A percentile compares a stretch with the other conserved stretches of the same genome.
phyloP scores from a whole-genome alignment of 306 rosid species.

The Vigna nakashimae region DNA sequence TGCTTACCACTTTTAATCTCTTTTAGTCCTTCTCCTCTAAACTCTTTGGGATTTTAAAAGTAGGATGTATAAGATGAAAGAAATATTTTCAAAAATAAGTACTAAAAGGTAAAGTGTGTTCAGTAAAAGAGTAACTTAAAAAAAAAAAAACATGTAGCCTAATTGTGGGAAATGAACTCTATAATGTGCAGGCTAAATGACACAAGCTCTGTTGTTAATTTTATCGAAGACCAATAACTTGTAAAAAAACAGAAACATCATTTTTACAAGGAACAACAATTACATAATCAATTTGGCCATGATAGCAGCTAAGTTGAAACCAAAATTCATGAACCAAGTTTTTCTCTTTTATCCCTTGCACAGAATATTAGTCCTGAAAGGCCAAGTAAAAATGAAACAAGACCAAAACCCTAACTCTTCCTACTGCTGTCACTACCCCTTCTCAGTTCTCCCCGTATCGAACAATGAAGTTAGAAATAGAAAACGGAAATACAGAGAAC shows the following conservation, averaged over 20 bases:
- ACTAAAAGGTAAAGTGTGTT: no score
- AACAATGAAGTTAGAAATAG: constrained; percentile 26
- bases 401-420: constrained; percentile 51
- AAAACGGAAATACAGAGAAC: constrained; percentile 22
- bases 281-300: not conserved
- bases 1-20: no score
- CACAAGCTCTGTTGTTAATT: constrained; percentile 26
- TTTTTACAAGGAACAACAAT: not conserved
- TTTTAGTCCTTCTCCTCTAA: no score
- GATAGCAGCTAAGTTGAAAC: not conserved
- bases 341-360: not conserved
- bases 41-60: no score
- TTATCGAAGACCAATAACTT: constrained; percentile 14
- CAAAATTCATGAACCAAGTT: not conserved
- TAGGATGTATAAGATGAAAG: no score
- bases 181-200: not conserved
- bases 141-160: not conserved
- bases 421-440: not conserved
- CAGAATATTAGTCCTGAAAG: not conserved
- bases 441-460: constrained; percentile 7
- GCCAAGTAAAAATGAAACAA: constrained; percentile 22
- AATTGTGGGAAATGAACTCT: constrained; percentile 4
- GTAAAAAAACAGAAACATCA: not conserved
- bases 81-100: no score
- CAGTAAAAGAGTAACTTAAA: no score